Percentiles rank a stretch among this genome's conserved stretches.
Evolutionary conservation across 257 asterid species (phyloP).

Genomic region (Coffea eugenioides): DNA sequence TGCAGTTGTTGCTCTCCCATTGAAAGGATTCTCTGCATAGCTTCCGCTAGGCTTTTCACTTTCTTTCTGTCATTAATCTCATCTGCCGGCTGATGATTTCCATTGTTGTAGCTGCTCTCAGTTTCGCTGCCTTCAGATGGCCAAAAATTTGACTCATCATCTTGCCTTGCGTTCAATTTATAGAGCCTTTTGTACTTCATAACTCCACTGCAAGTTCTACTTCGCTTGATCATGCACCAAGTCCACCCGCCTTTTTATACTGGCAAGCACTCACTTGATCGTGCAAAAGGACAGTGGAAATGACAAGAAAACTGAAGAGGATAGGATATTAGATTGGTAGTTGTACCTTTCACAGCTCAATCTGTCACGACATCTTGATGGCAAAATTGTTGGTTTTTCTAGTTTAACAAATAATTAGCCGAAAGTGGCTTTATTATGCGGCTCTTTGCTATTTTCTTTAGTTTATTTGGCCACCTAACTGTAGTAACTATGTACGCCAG

Average conservation of each 20-base stretch:
- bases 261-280: neutral
- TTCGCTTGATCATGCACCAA: neutral
- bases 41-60: slow-evolving; percentile 37
- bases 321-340: slow-evolving; percentile 24
- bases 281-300: slow-evolving; percentile 17
- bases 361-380: slow-evolving; percentile 27
- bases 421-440: neutral
- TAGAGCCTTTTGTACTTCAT: slow-evolving; percentile 50
- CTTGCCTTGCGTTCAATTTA: slow-evolving; percentile 34
- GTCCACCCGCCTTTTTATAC: neutral
- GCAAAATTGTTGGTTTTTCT: slow-evolving; percentile 22
- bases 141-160: slow-evolving; percentile 19
- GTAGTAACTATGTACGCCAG: neutral
- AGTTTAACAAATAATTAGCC: slow-evolving; percentile 3
- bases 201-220: neutral
- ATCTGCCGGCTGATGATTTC: slow-evolving; percentile 9
- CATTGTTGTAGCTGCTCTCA: neutral
- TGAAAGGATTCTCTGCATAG: slow-evolving; percentile 38
- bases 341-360: slow-evolving; percentile 35
- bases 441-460: neutral
- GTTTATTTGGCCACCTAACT: slow-evolving; percentile 19
- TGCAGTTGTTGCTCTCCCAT: slow-evolving; percentile 12
- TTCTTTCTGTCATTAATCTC: slow-evolving; percentile 23
- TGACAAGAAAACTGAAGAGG: slow-evolving; percentile 9
- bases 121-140: neutral